Conservation (phyloP, 148 eudicot species). For the Arctostaphylos glauca region DNA sequence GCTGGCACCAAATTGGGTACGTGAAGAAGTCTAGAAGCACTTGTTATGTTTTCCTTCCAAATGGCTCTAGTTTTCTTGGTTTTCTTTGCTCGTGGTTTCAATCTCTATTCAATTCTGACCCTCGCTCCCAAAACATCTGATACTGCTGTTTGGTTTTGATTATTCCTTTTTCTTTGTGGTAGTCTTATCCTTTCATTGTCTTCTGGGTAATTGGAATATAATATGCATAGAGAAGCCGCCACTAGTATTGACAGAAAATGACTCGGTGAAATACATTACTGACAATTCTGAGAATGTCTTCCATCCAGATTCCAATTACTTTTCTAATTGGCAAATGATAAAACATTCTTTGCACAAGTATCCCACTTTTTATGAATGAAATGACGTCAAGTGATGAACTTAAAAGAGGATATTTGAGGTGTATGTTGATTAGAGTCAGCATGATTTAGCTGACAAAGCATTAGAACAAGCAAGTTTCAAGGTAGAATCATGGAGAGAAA, state of each 20-base stretch:
- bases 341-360: background rate
- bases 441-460: background rate
- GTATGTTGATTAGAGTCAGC: background rate
- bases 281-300: background rate
- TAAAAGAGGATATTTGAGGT: background rate
- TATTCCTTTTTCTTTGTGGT: background rate
- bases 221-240: background rate
- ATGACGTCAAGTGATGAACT: background rate
- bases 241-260: background rate
- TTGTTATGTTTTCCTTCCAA: background rate
- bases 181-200: background rate
- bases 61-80: constrained; percentile 1
- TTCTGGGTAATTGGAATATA: background rate
- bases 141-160: background rate
- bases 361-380: background rate
- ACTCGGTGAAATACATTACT: background rate
- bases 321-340: background rate
- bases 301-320: background rate
- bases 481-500: background rate
- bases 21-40: constrained; percentile 16
- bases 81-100: constrained; percentile 5
- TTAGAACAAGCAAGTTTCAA: background rate
- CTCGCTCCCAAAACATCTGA: background rate
- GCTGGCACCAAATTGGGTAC: constrained; percentile 97
- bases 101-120: background rate